phyloP scores from a whole-genome alignment of 164 flowering plant species.

The Liriodendron chinense region DNA sequence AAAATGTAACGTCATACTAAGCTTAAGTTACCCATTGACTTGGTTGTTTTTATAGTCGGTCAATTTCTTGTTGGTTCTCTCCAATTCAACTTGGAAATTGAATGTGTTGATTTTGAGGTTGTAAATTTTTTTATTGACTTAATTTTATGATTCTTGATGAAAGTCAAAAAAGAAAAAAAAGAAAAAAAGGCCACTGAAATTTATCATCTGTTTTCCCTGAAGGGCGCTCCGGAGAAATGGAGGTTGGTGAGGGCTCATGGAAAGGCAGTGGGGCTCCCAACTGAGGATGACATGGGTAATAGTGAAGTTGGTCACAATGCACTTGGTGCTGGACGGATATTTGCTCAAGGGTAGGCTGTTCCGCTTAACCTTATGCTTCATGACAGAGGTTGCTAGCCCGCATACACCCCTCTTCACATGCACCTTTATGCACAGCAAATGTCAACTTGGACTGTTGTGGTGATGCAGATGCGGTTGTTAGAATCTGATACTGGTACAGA shows the following conservation, averaged over 20 bases:
- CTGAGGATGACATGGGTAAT: slow-evolving; percentile 99
- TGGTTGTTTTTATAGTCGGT: background rate
- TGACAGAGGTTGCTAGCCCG: no score
- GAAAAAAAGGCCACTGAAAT: background rate
- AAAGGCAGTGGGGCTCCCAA: slow-evolving; percentile 87
- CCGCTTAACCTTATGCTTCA: background rate
- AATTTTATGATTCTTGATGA: background rate
- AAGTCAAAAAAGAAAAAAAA: no score
- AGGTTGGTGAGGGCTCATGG: slow-evolving; percentile 95
- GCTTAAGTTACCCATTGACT: background rate
- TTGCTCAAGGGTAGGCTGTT: slow-evolving; percentile 74
- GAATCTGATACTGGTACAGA: no score
- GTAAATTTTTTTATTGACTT: background rate
- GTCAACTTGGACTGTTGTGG: no score
- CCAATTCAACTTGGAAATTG: background rate
- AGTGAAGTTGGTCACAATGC: slow-evolving; percentile 99
- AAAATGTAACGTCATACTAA: background rate
- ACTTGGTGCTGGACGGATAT: slow-evolving; percentile 95
- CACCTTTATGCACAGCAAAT: no score
- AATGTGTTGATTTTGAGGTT: background rate
- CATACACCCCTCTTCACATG: no score
- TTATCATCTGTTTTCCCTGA: slow-evolving; percentile 2
- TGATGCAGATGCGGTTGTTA: no score
- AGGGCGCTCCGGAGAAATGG: slow-evolving; percentile 94
- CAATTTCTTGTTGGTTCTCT: background rate